Evolutionary conservation across 2,329 filamentous ascomycete genomes (phyloP).

Genomic region (Penicillium nordicum): DNA sequence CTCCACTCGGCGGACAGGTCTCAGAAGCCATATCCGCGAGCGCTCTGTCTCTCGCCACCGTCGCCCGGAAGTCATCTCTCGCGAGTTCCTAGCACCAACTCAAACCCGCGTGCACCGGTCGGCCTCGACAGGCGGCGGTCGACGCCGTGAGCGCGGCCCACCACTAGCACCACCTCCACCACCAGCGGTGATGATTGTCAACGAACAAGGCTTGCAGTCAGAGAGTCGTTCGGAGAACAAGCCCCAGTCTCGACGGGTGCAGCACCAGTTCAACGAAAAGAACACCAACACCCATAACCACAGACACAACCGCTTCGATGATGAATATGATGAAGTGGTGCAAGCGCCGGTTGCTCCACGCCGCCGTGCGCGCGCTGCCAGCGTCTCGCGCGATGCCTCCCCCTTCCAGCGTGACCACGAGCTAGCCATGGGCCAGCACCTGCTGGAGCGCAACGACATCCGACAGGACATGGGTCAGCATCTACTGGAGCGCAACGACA

Average conservation of each 20-base stretch:
- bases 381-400: slow-evolving; percentile 27
- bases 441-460: slow-evolving; percentile 34
- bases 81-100: slow-evolving; percentile 26
- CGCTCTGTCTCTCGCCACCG: slow-evolving; percentile 36
- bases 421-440: slow-evolving; percentile 32
- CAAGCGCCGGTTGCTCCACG: not conserved
- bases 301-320: slow-evolving; percentile 19
- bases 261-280: slow-evolving; percentile 18
- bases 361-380: slow-evolving; percentile 22
- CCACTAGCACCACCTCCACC: slow-evolving; percentile 2
- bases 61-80: slow-evolving; percentile 17
- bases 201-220: slow-evolving; percentile 31
- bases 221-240: slow-evolving; percentile 27
- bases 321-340: slow-evolving; percentile 22
- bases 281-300: not conserved
- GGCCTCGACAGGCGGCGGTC: slow-evolving; percentile 34
- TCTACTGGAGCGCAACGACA: slow-evolving; percentile 33
- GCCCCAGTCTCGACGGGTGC: slow-evolving; percentile 25
- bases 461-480: slow-evolving; percentile 33
- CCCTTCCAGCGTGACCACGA: slow-evolving; percentile 34
- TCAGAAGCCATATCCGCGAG: slow-evolving; percentile 21
- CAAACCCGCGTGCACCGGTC: slow-evolving; percentile 32
- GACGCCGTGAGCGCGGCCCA: slow-evolving; percentile 21
- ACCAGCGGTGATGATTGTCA: slow-evolving; percentile 32
- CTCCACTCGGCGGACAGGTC: slow-evolving; percentile 28